Percentiles rank a stretch among this genome's conserved stretches.
Conservation (phyloP, 2,329 filamentous ascomycete genomes). For the Fusarium avenaceum region DNA sequence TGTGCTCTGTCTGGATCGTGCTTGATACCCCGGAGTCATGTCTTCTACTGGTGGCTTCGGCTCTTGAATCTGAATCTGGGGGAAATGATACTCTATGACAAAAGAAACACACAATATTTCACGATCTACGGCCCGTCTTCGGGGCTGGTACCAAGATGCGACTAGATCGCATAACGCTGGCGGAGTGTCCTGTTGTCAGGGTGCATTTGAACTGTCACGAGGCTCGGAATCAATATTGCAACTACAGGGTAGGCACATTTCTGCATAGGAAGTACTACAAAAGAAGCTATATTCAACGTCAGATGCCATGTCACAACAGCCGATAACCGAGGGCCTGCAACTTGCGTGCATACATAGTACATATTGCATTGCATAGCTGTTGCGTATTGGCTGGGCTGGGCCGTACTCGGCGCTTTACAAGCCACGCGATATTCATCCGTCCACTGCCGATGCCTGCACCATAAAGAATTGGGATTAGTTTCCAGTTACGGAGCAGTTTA, state of each 20-base stretch:
- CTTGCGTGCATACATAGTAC: not conserved
- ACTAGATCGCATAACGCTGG: conserved; percentile 23
- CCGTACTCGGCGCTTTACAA: conserved; percentile 33
- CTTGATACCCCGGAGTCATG: not conserved
- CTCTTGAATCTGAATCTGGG: conserved; percentile 18
- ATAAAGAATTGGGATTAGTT: conserved; percentile 8
- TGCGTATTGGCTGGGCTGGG: conserved; percentile 4
- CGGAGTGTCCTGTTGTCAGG: conserved; percentile 28
- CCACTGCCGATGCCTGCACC: conserved; percentile 25
- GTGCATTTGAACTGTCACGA: not conserved
- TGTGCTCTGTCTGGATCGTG: too few relatives aligned
- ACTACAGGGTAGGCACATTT: conserved; percentile 16
- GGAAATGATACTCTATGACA: conserved; percentile 13
- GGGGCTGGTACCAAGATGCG: conserved; percentile 32
- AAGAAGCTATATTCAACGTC: conserved; percentile 1
- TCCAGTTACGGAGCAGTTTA: too few relatives aligned
- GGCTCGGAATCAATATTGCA: conserved; percentile 7
- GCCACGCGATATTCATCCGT: conserved; percentile 33
- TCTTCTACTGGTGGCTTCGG: conserved; percentile 7
- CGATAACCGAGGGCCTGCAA: conserved; percentile 19
- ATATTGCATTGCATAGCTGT: not conserved
- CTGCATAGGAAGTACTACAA: not conserved
- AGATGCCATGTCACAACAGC: conserved; percentile 18
- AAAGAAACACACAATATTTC: conserved; percentile 2
- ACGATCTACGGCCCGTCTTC: conserved; percentile 40